Conservation (phyloP, 768 basidiomycete genomes). For the Sutorius australiensis region DNA sequence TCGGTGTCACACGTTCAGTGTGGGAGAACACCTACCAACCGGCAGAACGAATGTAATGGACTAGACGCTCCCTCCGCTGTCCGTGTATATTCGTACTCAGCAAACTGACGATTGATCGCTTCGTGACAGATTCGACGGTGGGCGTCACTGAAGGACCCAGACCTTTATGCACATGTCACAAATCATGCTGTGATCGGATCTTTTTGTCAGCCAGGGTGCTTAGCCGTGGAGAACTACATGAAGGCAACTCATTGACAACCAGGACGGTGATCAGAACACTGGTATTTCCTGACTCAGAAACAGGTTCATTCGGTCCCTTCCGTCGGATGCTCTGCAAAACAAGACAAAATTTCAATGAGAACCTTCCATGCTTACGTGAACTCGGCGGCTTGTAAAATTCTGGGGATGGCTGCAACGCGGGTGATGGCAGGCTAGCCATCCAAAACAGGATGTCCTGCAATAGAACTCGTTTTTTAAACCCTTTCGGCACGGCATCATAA, state of each 20-base stretch:
- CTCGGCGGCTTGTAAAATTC: not conserved
- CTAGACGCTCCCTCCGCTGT: not conserved
- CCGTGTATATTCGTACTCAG: not conserved
- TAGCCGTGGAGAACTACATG: not conserved
- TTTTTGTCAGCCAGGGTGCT: not conserved
- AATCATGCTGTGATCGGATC: slow-evolving; percentile 7
- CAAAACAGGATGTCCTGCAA: slow-evolving; percentile 2
- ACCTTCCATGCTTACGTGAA: slow-evolving; percentile 7
- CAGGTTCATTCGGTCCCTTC: not conserved
- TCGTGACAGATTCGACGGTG: not conserved
- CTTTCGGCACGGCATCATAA: slow-evolving; percentile 5
- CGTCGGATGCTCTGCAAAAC: not conserved
- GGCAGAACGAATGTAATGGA: not conserved
- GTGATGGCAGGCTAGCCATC: not conserved
- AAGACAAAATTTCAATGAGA: not conserved
- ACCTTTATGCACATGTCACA: slow-evolving; percentile 2
- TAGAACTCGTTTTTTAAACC: not conserved
- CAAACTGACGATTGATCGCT: not conserved
- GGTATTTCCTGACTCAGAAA: not conserved
- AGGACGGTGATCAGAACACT: not conserved
- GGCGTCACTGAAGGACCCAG: not conserved
- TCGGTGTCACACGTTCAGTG: not conserved
- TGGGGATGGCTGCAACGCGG: too few relatives aligned
- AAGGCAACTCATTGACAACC: not conserved
- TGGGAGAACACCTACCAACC: not conserved